A percentile compares a stretch with the other conserved stretches of the same genome.
Evolutionary conservation across 106 monocot genomes (phyloP).

Genomic region (Dioscorea dumetorum): DNA sequence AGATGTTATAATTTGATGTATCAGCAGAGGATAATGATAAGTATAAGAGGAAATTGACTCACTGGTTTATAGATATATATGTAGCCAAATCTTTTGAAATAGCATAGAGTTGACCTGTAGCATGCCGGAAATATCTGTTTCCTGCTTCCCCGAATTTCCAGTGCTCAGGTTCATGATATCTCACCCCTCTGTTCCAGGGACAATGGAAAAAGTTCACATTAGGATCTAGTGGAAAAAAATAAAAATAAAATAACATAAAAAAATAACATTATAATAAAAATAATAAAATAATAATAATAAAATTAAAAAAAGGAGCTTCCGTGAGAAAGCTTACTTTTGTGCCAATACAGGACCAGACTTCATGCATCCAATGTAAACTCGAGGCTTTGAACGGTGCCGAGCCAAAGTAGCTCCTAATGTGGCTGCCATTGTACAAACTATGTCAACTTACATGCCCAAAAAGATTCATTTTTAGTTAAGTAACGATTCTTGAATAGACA

Average conservation of each 20-base stretch:
- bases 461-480: too few species aligned
- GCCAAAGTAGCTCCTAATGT: conserved; percentile 75
- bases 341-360: conserved; percentile 96
- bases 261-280: too few species aligned
- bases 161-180: conserved; percentile 54
- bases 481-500: too few species aligned
- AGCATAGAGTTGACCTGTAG: conserved; percentile 53
- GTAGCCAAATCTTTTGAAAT: conserved; percentile 50
- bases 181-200: conserved; percentile 45
- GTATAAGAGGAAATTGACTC: conserved; percentile 1
- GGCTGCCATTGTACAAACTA: conserved; percentile 30
- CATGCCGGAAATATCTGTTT: conserved; percentile 57
- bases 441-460: too few species aligned
- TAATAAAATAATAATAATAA: too few species aligned
- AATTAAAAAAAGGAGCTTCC: too few species aligned
- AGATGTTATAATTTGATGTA: neutral
- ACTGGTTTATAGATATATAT: conserved; percentile 51
- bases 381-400: conserved; percentile 68
- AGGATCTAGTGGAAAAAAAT: too few species aligned
- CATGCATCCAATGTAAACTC: conserved; percentile 94
- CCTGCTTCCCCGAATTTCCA: conserved; percentile 57
- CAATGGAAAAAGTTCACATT: neutral
- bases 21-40: neutral
- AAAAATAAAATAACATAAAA: too few species aligned
- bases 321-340: conserved; percentile 57